Evolutionary conservation across 179 eudicot species (phyloP).

Genomic region (Spergularia azorica): DNA sequence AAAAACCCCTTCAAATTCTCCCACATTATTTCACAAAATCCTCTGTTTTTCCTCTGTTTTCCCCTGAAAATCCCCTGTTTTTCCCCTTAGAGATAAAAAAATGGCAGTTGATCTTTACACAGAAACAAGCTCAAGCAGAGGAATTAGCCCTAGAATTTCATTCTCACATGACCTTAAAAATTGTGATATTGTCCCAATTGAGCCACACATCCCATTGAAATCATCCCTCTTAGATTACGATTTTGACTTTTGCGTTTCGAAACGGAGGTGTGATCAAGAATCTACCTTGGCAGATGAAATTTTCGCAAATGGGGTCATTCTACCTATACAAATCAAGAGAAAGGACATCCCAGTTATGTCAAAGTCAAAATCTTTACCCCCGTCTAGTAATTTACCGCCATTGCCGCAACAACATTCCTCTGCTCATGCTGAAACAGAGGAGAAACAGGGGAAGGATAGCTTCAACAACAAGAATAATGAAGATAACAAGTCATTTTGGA

Average conservation of each 20-base stretch:
- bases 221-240: conserved; percentile 32
- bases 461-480: background rate
- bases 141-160: conserved; percentile 44
- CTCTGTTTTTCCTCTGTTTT: background rate
- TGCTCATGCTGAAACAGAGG: conserved; percentile 22
- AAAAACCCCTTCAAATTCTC: background rate
- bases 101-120: conserved; percentile 42
- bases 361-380: conserved; percentile 20
- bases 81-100: conserved; percentile 8
- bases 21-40: background rate
- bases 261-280: conserved; percentile 34
- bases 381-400: background rate
- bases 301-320: conserved; percentile 39
- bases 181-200: conserved; percentile 29
- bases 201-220: conserved; percentile 32
- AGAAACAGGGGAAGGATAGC: conserved; percentile 23
- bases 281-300: conserved; percentile 40
- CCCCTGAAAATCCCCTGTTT: too few species aligned
- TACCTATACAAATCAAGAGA: conserved; percentile 41
- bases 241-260: conserved; percentile 36
- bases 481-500: conserved; percentile 39
- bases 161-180: conserved; percentile 41
- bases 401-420: conserved; percentile 11
- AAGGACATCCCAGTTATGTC: conserved; percentile 25
- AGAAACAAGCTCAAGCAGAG: conserved; percentile 31